Evolutionary conservation across 192 early-diverging fungal species (phyloP).

Genomic region (Anaeromyces robustus): DNA sequence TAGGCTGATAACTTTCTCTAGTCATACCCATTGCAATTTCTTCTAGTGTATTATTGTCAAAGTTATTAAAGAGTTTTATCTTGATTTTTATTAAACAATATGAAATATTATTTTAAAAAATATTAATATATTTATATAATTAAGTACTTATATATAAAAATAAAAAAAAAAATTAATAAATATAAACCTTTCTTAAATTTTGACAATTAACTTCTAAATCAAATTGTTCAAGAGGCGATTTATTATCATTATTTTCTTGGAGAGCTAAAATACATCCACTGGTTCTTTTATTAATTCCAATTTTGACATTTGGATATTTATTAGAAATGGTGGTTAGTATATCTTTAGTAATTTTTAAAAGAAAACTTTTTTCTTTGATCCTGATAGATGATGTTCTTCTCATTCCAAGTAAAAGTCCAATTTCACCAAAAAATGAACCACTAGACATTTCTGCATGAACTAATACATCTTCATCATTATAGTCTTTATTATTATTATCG

Average conservation of each 20-base stretch:
- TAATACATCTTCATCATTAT: slow-evolving; percentile 2
- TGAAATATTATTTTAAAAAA: no score
- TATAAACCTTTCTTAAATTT: slow-evolving; percentile 16
- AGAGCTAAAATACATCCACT: slow-evolving; percentile 12
- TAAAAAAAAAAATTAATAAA: not conserved
- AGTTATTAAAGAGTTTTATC: slow-evolving; percentile 16
- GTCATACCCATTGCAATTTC: slow-evolving; percentile 21
- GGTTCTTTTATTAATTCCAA: slow-evolving; percentile 20
- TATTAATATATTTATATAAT: no score
- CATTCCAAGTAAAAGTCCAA: slow-evolving; percentile 27
- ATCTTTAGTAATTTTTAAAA: slow-evolving; percentile 22
- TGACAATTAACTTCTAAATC: slow-evolving; percentile 26
- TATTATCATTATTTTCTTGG: slow-evolving; percentile 5
- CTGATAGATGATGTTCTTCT: slow-evolving; percentile 22
- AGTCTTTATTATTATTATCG: not conserved
- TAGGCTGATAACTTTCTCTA: slow-evolving; percentile 12
- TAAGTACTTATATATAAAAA: not conserved
- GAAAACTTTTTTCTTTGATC: slow-evolving; percentile 20
- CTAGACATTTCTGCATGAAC: slow-evolving; percentile 27
- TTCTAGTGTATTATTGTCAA: slow-evolving; percentile 12
- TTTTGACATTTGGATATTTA: slow-evolving; percentile 18
- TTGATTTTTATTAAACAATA: not conserved
- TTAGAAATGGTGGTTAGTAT: slow-evolving; percentile 12
- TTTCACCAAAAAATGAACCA: slow-evolving; percentile 34
- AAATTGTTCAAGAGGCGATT: slow-evolving; percentile 11